A percentile compares a stretch with the other conserved stretches of the same genome.
Evolutionary conservation across 2,329 filamentous ascomycete genomes (phyloP).

Genomic region (Coniochaeta sp.): DNA sequence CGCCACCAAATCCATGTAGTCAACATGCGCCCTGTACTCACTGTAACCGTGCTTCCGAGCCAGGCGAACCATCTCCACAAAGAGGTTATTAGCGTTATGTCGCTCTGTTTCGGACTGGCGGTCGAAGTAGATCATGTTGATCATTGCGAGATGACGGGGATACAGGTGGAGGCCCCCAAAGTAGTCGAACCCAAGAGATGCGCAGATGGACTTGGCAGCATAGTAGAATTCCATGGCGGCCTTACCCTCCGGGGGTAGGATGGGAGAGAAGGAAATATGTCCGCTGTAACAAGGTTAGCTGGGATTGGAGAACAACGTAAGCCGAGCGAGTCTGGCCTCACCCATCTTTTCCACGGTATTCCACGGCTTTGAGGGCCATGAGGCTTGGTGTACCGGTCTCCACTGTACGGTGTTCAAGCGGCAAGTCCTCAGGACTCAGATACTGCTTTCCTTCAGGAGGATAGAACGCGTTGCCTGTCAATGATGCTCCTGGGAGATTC

Average conservation of each 20-base stretch:
- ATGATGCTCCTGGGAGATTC: slow-evolving; percentile 19
- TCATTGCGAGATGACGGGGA: slow-evolving; percentile 15
- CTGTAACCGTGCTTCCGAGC: slow-evolving; percentile 27
- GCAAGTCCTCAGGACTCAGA: background rate
- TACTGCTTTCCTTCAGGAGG: background rate
- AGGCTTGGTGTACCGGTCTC: slow-evolving; percentile 13
- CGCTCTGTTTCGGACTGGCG: slow-evolving; percentile 13
- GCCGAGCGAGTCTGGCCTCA: no score
- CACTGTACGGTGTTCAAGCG: slow-evolving; percentile 4
- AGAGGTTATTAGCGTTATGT: slow-evolving; percentile 16
- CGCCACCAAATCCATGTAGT: slow-evolving; percentile 30
- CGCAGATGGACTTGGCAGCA: slow-evolving; percentile 20
- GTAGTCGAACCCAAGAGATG: slow-evolving; percentile 24
- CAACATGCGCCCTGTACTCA: slow-evolving; percentile 32
- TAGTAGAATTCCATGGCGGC: slow-evolving; percentile 27
- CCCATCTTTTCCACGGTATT: background rate
- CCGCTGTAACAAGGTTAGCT: no score
- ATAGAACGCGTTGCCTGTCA: background rate
- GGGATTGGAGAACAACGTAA: no score
- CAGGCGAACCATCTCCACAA: slow-evolving; percentile 26
- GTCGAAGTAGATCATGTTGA: slow-evolving; percentile 23
- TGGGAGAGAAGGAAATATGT: slow-evolving; percentile 34
- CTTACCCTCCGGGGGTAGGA: slow-evolving; percentile 31
- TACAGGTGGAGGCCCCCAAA: slow-evolving; percentile 32
- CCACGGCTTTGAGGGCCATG: background rate